phyloP scores from a whole-genome alignment of 768 basidiomycete species.

The Suillus tomentosus region DNA sequence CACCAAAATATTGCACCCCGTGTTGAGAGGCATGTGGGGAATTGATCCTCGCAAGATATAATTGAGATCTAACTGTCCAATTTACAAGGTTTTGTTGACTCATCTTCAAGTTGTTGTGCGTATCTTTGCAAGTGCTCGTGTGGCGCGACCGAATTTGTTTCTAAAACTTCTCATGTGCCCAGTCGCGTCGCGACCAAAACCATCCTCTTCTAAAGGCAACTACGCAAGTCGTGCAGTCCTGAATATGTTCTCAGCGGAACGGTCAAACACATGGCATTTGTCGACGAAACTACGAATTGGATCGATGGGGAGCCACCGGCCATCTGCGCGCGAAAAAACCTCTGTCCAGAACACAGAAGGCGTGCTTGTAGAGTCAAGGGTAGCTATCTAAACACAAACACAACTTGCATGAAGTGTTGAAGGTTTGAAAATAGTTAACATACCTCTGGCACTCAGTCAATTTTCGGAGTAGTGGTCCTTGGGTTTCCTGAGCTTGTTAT shows the following conservation, averaged over 20 bases:
- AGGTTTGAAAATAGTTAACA: background rate
- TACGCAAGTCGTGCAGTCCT: constrained; percentile 75
- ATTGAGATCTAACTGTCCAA: too few species aligned
- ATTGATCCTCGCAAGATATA: too few species aligned
- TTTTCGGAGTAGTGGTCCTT: constrained; percentile 49
- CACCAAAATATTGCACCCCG: too few species aligned
- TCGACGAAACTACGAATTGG: constrained; percentile 81
- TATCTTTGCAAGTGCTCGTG: too few species aligned
- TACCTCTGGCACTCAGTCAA: constrained; percentile 34
- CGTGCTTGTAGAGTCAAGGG: constrained; percentile 54
- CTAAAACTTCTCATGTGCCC: too few species aligned
- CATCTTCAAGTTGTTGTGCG: too few species aligned
- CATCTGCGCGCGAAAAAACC: constrained; percentile 91
- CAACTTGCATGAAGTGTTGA: background rate
- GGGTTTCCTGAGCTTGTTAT: constrained; percentile 50
- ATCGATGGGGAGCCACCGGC: constrained; percentile 91
- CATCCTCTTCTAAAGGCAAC: constrained; percentile 92
- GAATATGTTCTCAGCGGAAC: constrained; percentile 39
- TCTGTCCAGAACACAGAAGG: constrained; percentile 97
- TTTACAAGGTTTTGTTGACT: too few species aligned
- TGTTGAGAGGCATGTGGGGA: too few species aligned
- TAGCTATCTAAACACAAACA: constrained; percentile 24
- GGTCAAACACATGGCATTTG: constrained; percentile 80
- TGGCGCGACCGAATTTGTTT: too few species aligned
- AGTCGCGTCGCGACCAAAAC: constrained; percentile 89